Evolutionary conservation across 306 rosid species (phyloP), one percentile per base, ranked within the genome.

Genomic region (Lablab purpureus): DNA sequence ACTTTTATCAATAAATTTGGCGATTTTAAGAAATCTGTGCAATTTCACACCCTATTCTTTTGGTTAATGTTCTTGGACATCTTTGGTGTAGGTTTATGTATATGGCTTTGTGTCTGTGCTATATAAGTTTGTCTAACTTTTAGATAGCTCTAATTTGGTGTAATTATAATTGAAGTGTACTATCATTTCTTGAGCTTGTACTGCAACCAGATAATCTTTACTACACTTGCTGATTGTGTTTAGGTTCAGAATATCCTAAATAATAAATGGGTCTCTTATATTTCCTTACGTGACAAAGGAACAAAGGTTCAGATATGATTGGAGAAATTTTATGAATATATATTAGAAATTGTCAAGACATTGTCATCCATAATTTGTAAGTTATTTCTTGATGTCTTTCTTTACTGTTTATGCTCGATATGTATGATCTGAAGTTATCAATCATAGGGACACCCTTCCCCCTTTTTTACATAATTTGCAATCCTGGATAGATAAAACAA

Each of bases 31-130:
- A 75, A 51, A 41, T 30, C 17, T 79, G 69, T 75, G 47, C 18
- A 65, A n/a, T 54, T 73, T 40, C 46, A 47, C 66, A 73, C 62
- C 63, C 66, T 67, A 68, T 55, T 71, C 47, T 80, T 36, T 60
- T 19, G 56, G 58, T 27, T n/a, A 67, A 45, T 37, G 28, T 52
- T 40, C 68, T 73, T 64, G 32, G 50, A 52, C 59, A 59, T 67
- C 63, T 60, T 59, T 54, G 51, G 13, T 40, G 46, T 65, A 10
- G 17, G 54, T 50, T 43, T 45, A 49, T 78, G 28, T 62, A 18
- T 51, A 51, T 69, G 67, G 55, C 46, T 59, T 12, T 73, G 71
- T 62, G 76, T 43, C 12, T 70, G 77, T 75, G 49, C 17, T 71
- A 56, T 50, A 40, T 49, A n/a, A 59, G 43, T 13, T 28, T 73